Conservation (phyloP, 1,139 yeast species). For the Yamadazyma dendronema region DNA sequence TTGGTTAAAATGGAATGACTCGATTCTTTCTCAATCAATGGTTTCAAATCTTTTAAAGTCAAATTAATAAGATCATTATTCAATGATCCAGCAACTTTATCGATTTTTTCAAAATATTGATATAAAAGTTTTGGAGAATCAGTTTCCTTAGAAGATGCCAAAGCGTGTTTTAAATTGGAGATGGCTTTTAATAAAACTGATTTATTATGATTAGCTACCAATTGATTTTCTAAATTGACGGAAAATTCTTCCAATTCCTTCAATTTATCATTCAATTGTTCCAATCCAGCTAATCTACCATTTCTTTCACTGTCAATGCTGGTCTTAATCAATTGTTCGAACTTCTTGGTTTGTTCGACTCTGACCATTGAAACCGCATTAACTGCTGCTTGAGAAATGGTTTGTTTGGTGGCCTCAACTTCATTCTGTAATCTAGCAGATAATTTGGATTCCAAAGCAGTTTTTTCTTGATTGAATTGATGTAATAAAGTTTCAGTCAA, state of each 20-base stretch:
- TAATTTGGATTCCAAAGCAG: constrained; percentile 62
- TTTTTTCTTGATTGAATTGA: constrained; percentile 54
- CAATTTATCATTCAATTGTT: constrained; percentile 57
- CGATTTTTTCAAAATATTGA: constrained; percentile 49
- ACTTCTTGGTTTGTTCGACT: constrained; percentile 68
- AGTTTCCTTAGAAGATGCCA: constrained; percentile 29
- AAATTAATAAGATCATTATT: constrained; percentile 42
- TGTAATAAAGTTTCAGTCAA: constrained; percentile 48
- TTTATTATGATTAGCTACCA: constrained; percentile 54
- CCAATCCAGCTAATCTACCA: constrained; percentile 72
- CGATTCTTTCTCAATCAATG: constrained; percentile 49
- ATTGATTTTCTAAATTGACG: constrained; percentile 54
- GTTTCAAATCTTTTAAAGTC: constrained; percentile 37
- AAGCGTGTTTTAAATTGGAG: constrained; percentile 49
- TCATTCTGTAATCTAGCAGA: constrained; percentile 61
- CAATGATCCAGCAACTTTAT: constrained; percentile 39
- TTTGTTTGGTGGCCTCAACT: constrained; percentile 64
- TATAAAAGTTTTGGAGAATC: constrained; percentile 33
- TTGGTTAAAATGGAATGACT: constrained; percentile 58
- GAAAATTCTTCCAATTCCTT: constrained; percentile 60
- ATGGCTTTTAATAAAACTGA: constrained; percentile 58
- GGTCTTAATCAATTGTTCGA: constrained; percentile 60
- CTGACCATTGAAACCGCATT: constrained; percentile 74
- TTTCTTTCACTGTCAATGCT: constrained; percentile 78
- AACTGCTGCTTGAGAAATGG: constrained; percentile 71